Conservation (phyloP, 768 basidiomycete species). For the Rubroboletus pulcherrimus region DNA sequence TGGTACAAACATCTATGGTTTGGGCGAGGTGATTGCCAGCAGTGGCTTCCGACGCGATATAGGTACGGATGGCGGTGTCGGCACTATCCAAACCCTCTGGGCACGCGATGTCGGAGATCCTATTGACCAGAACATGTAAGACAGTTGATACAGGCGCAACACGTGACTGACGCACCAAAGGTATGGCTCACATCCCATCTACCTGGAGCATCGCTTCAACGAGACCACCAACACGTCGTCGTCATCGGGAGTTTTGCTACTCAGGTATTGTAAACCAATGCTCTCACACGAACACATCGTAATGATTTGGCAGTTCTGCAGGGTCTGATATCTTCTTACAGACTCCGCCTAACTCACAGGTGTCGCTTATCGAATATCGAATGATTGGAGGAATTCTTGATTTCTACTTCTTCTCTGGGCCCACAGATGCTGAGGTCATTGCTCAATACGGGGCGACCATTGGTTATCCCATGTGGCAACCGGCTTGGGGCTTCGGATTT, state of each 20-base stretch:
- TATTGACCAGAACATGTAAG: constrained; percentile 63
- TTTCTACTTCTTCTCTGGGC: constrained; percentile 72
- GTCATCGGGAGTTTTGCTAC: constrained; percentile 74
- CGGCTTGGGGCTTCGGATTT: constrained; percentile 75
- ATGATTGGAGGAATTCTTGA: constrained; percentile 72
- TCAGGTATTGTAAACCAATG: constrained; percentile 42
- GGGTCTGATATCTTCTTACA: constrained; percentile 69
- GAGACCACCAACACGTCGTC: constrained; percentile 44
- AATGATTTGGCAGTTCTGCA: constrained; percentile 43
- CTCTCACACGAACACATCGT: not conserved
- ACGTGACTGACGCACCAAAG: constrained; percentile 28
- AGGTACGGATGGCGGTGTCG: constrained; percentile 43
- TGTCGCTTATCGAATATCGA: constrained; percentile 68
- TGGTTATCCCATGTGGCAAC: constrained; percentile 68
- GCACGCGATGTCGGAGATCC: constrained; percentile 60
- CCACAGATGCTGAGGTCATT: constrained; percentile 50
- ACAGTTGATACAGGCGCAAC: not conserved
- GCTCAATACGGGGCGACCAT: constrained; percentile 68
- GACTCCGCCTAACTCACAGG: constrained; percentile 51
- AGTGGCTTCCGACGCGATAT: constrained; percentile 66
- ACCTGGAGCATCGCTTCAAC: constrained; percentile 70
- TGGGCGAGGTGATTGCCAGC: constrained; percentile 69
- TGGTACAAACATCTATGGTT: constrained; percentile 70
- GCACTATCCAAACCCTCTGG: constrained; percentile 69
- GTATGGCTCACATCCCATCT: constrained; percentile 72